Evolutionary conservation across 2,329 filamentous ascomycete genomes (phyloP).

Genomic region (Chrysoporthe puriensis): DNA sequence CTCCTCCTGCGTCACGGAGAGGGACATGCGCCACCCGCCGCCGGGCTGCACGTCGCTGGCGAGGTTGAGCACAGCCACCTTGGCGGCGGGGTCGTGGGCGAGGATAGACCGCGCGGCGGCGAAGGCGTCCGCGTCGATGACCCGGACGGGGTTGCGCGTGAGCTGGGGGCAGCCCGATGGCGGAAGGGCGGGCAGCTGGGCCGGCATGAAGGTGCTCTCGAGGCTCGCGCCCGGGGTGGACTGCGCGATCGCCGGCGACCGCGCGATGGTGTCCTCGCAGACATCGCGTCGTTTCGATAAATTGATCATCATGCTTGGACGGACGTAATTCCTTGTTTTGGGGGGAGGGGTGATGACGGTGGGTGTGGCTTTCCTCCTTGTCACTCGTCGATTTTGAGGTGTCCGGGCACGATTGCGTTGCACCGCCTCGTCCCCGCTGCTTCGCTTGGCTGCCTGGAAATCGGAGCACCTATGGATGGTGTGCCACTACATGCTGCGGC

Average conservation of each 20-base stretch:
- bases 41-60: conserved; percentile 12
- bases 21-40: conserved; percentile 5
- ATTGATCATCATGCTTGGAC: neutral
- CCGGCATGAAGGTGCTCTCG: conserved; percentile 11
- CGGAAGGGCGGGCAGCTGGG: conserved; percentile 7
- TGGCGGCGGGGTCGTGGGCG: neutral
- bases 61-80: conserved; percentile 12
- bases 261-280: conserved; percentile 16
- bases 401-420: neutral
- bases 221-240: conserved; percentile 12
- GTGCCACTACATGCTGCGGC: neutral
- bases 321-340: neutral
- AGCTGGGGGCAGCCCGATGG: conserved; percentile 1
- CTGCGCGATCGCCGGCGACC: neutral
- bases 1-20: conserved; percentile 10
- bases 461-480: neutral
- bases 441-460: neutral
- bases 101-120: conserved; percentile 6
- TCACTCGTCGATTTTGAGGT: neutral
- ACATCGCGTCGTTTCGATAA: neutral
- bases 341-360: too few species aligned
- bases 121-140: conserved; percentile 12
- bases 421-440: too few species aligned
- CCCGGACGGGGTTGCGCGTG: conserved; percentile 8
- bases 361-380: neutral